Percentiles rank a stretch among this genome's conserved stretches.
Conservation (phyloP, 305 asterid species). For the Petunia hybrid region DNA sequence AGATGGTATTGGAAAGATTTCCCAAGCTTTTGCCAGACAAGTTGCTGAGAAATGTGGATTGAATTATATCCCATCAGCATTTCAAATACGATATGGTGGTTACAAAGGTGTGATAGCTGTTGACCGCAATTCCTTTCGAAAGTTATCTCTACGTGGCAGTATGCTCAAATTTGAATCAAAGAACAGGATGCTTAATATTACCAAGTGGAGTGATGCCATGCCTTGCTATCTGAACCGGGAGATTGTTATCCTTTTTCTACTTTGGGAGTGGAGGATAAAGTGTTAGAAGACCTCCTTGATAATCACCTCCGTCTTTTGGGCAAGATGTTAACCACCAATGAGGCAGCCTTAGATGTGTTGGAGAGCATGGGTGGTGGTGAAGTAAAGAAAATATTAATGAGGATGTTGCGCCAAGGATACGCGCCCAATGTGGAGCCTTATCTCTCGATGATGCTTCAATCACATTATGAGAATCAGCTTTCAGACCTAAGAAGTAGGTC, state of each 20-base stretch:
- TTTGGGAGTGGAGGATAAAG: constrained; percentile 72
- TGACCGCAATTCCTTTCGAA: constrained; percentile 63
- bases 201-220: constrained; percentile 86
- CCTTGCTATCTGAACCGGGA: constrained; percentile 92
- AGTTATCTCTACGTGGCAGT: constrained; percentile 75
- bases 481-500: constrained; percentile 76
- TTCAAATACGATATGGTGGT: constrained; percentile 96
- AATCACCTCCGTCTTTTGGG: constrained; percentile 62
- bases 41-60: constrained; percentile 64
- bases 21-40: constrained; percentile 62
- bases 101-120: constrained; percentile 90
- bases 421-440: constrained; percentile 75
- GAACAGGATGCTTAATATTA: constrained; percentile 82
- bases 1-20: constrained; percentile 93
- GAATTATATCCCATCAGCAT: constrained; percentile 76
- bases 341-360: constrained; percentile 67
- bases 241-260: constrained; percentile 73
- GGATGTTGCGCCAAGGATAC: constrained; percentile 75
- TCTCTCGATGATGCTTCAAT: constrained; percentile 72
- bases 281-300: constrained; percentile 66
- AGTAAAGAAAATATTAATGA: constrained; percentile 57
- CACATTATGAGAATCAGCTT: constrained; percentile 71
- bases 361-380: constrained; percentile 79
- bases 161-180: constrained; percentile 88
- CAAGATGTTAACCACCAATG: constrained; percentile 58